Base-by-base conservation (phyloP, 257 asterid species). In the Solanum clarkiae region DNA sequence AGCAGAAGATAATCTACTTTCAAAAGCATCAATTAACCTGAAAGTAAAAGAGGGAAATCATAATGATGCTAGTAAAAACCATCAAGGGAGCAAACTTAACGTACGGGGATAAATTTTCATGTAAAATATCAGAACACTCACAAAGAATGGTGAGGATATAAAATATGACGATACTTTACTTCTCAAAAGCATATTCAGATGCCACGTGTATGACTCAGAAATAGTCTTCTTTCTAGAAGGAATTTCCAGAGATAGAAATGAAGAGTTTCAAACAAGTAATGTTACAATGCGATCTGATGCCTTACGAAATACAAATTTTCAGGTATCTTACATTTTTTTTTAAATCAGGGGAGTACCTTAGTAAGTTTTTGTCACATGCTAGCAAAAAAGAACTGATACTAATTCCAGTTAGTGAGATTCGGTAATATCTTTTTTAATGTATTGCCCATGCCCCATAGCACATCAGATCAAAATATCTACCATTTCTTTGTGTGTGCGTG, bases 11-110 rank as follows among this genome's bases (percentile, higher is more conserved):
- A 97, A 90, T 80, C 87, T 90, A 71, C 79, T 92, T 87, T 84
- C 90, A 89, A 97, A 97, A 86, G 98, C 98, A 82, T 95, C 92
- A 42, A 97, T 69, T 85, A 97, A 89, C 86, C 99, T 97, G 93
- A 53, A 87, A 84, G 24, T 56, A 54, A 71, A 65, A 17, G n/a
- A 77, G 54, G 18, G 81, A 53, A 20, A 56, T 49, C 49, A 47
- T 66, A 66, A 83, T 69, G 81, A 44, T 69, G 36, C 70, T 32
- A 84, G 77, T 59, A 24, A 57, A 14, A 49, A 17, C 24, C n/a
- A 84, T 32, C 17, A 14, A 59, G 81, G 86, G 54, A 83, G 69
- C 17, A 84, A 68, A 69, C 53, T 24, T 47, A 53, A 13, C 40
- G 9, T 51, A 68, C 0, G 3, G 5, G 2, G 26, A 69, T 32